These are phyloP conservation scores for Zhuliangozyma blackwelliae DNA, from an alignment of 1,139 yeast species.

Conservation along the genomic window DNA sequence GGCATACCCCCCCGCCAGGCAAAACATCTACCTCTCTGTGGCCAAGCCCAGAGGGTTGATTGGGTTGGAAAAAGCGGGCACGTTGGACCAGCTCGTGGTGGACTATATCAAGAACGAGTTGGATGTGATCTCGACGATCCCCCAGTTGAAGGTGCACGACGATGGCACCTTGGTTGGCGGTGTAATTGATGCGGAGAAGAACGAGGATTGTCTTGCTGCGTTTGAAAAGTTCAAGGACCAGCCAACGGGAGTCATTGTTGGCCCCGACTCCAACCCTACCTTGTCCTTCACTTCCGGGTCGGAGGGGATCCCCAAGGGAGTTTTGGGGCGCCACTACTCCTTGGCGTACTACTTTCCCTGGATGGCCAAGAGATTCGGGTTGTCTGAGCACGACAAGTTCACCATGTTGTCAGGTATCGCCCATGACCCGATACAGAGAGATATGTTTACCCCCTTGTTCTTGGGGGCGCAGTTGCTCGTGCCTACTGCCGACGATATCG, in stretches of 20 bases:
- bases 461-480: slow-evolving; percentile 89
- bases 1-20: slow-evolving; percentile 98
- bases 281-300: slow-evolving; percentile 97
- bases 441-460: slow-evolving; percentile 95
- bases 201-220: slow-evolving; percentile 47
- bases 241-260: slow-evolving; percentile 87
- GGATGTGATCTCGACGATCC: slow-evolving; percentile 66
- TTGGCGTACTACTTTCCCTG: slow-evolving; percentile 96
- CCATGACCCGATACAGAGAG: slow-evolving; percentile 98
- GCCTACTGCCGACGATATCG: slow-evolving; percentile 96
- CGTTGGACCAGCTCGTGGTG: slow-evolving; percentile 68
- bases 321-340: slow-evolving; percentile 93
- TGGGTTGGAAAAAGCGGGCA: slow-evolving; percentile 87
- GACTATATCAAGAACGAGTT: slow-evolving; percentile 71
- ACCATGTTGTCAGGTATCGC: slow-evolving; percentile 99
- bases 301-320: slow-evolving; percentile 99
- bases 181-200: slow-evolving; percentile 14
- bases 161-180: slow-evolving; percentile 77
- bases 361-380: slow-evolving; percentile 86
- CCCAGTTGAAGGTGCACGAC: slow-evolving; percentile 70
- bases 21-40: slow-evolving; percentile 84
- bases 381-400: slow-evolving; percentile 77
- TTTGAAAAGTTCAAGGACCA: slow-evolving; percentile 44
- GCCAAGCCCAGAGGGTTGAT: slow-evolving; percentile 91
- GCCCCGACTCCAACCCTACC: slow-evolving; percentile 97